These are phyloP conservation scores for Termitomyces sp. DNA, from an alignment of 768 basidiomycete genomes.

Conservation along the genomic window DNA sequence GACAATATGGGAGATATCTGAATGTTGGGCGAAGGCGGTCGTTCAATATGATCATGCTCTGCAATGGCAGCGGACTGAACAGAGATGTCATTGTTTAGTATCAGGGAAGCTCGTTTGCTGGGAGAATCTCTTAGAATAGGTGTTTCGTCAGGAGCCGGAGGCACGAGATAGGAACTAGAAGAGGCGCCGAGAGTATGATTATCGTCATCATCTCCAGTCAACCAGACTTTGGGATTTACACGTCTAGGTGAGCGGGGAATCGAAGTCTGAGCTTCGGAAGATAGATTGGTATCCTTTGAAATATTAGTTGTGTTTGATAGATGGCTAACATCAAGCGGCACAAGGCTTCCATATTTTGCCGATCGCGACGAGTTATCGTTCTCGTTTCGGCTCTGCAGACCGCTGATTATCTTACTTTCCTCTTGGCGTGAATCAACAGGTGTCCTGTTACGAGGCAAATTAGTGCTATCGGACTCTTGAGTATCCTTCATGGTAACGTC, in stretches of 20 bases:
- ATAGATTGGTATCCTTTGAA: not conserved
- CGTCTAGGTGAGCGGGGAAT: not conserved
- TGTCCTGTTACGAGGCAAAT: not conserved
- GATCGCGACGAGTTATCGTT: slow-evolving; percentile 30
- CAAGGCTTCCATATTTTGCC: slow-evolving; percentile 48
- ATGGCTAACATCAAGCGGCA: slow-evolving; percentile 36
- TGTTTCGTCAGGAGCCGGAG: slow-evolving; percentile 26
- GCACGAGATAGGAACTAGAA: slow-evolving; percentile 14
- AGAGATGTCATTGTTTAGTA: slow-evolving; percentile 45
- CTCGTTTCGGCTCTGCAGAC: slow-evolving; percentile 3
- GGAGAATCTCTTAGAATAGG: slow-evolving; percentile 68
- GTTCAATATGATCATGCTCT: slow-evolving; percentile 31
- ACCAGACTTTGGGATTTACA: slow-evolving; percentile 53
- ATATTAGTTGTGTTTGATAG: slow-evolving; percentile 8
- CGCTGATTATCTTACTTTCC: slow-evolving; percentile 5
- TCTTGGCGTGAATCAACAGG: slow-evolving; percentile 1
- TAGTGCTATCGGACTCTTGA: slow-evolving; percentile 11
- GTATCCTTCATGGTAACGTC: slow-evolving; percentile 50
- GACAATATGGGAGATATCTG: slow-evolving; percentile 36
- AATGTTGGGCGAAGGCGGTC: slow-evolving; percentile 17
- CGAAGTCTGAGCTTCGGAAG: not conserved
- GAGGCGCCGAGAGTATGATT: slow-evolving; percentile 15
- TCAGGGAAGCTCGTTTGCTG: slow-evolving; percentile 68
- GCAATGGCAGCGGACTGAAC: slow-evolving; percentile 37
- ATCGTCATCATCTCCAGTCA: slow-evolving; percentile 65